Percentiles rank a stretch among this genome's conserved stretches.
These are phyloP conservation scores for Ustilago vetiveriae DNA, from an alignment of 1,284 basidiomycete species.

Conservation along the genomic window DNA sequence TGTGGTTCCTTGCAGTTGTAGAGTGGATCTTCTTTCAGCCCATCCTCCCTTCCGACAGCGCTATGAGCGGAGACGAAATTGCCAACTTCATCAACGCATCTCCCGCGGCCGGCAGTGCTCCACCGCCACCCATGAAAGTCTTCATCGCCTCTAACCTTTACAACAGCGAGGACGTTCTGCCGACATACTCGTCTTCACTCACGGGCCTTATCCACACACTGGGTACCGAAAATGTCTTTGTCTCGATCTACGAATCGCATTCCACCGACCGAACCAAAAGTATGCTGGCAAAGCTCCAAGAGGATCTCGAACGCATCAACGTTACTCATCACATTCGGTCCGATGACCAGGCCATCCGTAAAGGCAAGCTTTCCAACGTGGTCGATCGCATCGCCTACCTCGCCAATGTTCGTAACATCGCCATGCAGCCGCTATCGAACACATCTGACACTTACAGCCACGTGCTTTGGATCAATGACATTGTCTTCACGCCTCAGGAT, in stretches of 20 bases:
- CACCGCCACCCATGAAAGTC: slow-evolving; percentile 19
- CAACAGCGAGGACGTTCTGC: slow-evolving; percentile 55
- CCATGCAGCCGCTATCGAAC: slow-evolving; percentile 46
- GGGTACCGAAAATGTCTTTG: slow-evolving; percentile 71
- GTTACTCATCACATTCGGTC: slow-evolving; percentile 45
- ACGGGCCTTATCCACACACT: slow-evolving; percentile 59
- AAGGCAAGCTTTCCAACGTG: slow-evolving; percentile 27
- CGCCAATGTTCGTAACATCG: slow-evolving; percentile 51
- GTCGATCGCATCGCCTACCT: slow-evolving; percentile 46
- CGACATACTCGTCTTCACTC: slow-evolving; percentile 41
- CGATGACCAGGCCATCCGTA: slow-evolving; percentile 41
- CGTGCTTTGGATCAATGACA: slow-evolving; percentile 60
- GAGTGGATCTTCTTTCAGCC: slow-evolving; percentile 32
- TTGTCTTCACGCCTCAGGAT: slow-evolving; percentile 37
- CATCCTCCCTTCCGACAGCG: background rate
- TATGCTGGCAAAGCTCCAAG: slow-evolving; percentile 68
- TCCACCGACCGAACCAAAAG: slow-evolving; percentile 70
- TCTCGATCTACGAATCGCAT: slow-evolving; percentile 74
- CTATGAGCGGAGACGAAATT: slow-evolving; percentile 6
- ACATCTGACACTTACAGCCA: slow-evolving; percentile 25
- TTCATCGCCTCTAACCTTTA: slow-evolving; percentile 58
- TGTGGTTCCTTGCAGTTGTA: slow-evolving; percentile 30
- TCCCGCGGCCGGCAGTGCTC: background rate
- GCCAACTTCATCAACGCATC: slow-evolving; percentile 1
- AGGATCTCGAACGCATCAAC: slow-evolving; percentile 57